A percentile compares a stretch with the other conserved stretches of the same genome.
Evolutionary conservation across 208 protist genomes (phyloP).

Genomic region (Acanthamoeba polyphaga): DNA sequence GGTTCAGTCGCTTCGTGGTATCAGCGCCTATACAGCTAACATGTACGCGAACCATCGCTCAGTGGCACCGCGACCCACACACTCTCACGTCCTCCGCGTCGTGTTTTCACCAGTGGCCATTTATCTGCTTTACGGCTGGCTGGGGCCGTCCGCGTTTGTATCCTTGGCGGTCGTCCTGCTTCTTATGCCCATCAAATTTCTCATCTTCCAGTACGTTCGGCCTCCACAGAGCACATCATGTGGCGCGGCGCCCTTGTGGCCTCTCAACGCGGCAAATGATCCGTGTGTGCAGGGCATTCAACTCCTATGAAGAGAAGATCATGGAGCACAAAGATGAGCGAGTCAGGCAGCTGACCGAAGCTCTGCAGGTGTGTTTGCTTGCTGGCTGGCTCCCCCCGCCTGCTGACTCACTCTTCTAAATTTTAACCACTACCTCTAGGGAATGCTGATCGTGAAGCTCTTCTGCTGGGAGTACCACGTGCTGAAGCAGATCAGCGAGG

Average conservation of each 20-base stretch:
- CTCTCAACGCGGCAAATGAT: not conserved
- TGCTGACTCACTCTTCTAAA: not conserved
- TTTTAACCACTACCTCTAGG: not conserved
- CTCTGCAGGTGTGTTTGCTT: not conserved
- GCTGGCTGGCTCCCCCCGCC: not conserved
- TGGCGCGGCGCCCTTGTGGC: not conserved
- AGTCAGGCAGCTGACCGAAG: slow-evolving; percentile 18
- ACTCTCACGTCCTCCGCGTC: not conserved
- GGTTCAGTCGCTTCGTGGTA: slow-evolving; percentile 14
- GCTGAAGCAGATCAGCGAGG: slow-evolving; percentile 3
- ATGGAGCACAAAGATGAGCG: not conserved
- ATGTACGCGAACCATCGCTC: not conserved
- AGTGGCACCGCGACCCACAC: not conserved
- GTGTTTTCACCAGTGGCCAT: not conserved
- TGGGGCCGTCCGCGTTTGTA: not conserved
- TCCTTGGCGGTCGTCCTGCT: not conserved
- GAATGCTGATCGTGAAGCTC: not conserved
- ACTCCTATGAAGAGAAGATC: not conserved
- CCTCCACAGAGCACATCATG: not conserved
- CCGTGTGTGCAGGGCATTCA: not conserved
- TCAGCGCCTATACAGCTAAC: not conserved
- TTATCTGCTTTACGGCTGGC: slow-evolving; percentile 1
- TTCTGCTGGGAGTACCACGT: slow-evolving; percentile 47
- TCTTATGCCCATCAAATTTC: not conserved
- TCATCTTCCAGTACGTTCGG: not conserved